Evolutionary conservation across 805 yeast species (phyloP), one percentile per base, ranked within the genome.

Genomic region (Schwanniomyces pseudopolymorphus): DNA sequence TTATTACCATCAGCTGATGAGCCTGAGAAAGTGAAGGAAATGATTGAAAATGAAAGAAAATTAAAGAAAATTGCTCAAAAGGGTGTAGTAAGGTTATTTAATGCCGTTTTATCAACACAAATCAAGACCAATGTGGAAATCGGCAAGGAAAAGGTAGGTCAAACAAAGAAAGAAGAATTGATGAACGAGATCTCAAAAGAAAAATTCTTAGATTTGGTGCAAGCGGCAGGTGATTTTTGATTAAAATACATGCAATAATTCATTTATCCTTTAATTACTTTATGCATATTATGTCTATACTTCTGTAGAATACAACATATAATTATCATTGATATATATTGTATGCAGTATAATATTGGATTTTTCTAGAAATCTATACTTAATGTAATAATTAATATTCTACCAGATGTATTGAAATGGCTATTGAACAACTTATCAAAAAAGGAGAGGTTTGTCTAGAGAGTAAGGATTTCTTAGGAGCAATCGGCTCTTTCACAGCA

Each of bases 151-250:
- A 69, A 59, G 45, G 69, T 66, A 21, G 80, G 77, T 42, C 72
- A 64, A 43, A 63, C 67, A 55, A 81, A 61, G 70, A 78, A 76
- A 63, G 85, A 85, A 54, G 80, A 83, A 49, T 63, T 84, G 49
- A 77, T 84, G 56, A 84, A 82, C 36, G 96, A 90, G 57, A 77
- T 91, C 44, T 85, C 96, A 4, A 92, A 91, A 64, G 96, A 90
- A 61, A 87, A 83, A 63, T 91, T 91, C 60, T 77, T 91, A 66
- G 96, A 90, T 66, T 74, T 91, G 64, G 94, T 91, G 31, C 86
- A 84, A 64, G 85, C 85, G 37, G 90, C 90, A 2, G 91, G 87
- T 44, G 77, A 79, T 39, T 53, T 50, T 39, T 44, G 36, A 25
- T 22, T 14, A 9, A 20, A 14, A 16, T 33, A 16, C 22, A 16